Evolutionary conservation across 106 monocot genomes (phyloP), one percentile per base, ranked within the genome.

Genomic region (Triglochin maritima): DNA sequence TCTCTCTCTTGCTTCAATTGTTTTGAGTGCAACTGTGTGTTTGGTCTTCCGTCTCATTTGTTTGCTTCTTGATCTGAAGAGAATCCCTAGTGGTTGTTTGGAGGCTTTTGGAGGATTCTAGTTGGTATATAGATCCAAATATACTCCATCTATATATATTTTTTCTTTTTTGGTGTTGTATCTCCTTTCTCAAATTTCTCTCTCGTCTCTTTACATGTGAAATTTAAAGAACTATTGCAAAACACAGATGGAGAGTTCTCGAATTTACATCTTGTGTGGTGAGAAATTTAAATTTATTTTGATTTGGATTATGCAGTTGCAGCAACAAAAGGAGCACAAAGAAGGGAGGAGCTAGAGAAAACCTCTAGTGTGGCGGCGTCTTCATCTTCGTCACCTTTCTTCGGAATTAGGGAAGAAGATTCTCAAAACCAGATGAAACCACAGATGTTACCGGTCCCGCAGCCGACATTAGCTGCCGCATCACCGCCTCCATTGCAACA

Each of bases 1-100:
- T 29, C 50, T 16, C 5, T 51, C 66, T 59, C 59, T 59, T 29
- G 9, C 59, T 41, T 5, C 41, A 46, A 57, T 76, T 58, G 67
- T 71, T 61, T 71, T 71, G 84, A 72, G 73, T 79, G 83, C 74
- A 83, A 83, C 77, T 79, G 75, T 81, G 80, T 78, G 85, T 81
- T 91, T 69, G 77, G 78, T 86, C 81, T 10, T 61, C 69, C 65
- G 59, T 66, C 63, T 74, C 68, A 64, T 80, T 84, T 84, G 86
- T 83, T 83, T 59, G 71, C 81, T 83, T 73, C 71, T 76, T 65
- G 45, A 72, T 82, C 85, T 63, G 47, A 48, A 63, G 52, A 72
- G 46, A 63, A 72, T 62, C 60, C 55, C 57, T 15, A 16, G 55
- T 9, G 52, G 63, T 41, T 46, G 68, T 77, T 81, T 72, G 59